These are phyloP conservation scores for Platismatia glauca DNA, from an alignment of 495 filamentous ascomycete species.

Conservation along the genomic window DNA sequence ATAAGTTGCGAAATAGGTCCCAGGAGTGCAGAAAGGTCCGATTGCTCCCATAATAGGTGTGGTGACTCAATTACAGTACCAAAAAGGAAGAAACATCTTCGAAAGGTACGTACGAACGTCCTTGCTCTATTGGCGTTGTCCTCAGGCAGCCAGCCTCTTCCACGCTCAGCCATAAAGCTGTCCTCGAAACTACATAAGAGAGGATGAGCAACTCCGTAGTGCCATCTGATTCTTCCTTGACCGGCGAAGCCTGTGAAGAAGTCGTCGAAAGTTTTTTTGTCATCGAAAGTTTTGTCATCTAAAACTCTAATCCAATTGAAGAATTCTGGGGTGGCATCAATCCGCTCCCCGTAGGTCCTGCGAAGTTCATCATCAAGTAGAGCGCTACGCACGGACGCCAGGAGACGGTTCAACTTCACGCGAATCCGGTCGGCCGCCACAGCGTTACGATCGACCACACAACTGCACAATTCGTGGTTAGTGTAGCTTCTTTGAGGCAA, in stretches of 20 bases:
- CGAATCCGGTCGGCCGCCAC: constrained; percentile 31
- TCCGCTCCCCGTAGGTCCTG: not conserved
- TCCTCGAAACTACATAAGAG: constrained; percentile 29
- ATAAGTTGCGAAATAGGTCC: not conserved
- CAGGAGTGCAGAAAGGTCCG: not conserved
- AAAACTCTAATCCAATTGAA: not conserved
- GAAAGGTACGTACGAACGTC: constrained; percentile 25
- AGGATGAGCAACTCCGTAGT: constrained; percentile 37
- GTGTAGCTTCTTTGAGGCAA: not conserved
- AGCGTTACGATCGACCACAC: constrained; percentile 43
- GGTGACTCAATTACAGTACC: constrained; percentile 32
- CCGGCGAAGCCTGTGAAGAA: constrained; percentile 37
- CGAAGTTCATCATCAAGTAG: constrained; percentile 20
- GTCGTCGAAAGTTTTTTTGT: constrained; percentile 3
- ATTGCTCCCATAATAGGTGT: not conserved
- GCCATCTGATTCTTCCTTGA: constrained; percentile 36
- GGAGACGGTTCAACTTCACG: constrained; percentile 30
- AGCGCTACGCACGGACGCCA: constrained; percentile 29
- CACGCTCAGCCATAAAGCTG: constrained; percentile 30
- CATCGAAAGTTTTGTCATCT: not conserved
- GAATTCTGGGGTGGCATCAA: not conserved
- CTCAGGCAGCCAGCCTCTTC: constrained; percentile 32
- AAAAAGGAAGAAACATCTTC: not conserved
- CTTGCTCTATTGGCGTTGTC: constrained; percentile 20
- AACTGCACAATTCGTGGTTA: not conserved